Base-by-base conservation (phyloP, 768 basidiomycete genomes). In the Mycena polygramma region DNA sequence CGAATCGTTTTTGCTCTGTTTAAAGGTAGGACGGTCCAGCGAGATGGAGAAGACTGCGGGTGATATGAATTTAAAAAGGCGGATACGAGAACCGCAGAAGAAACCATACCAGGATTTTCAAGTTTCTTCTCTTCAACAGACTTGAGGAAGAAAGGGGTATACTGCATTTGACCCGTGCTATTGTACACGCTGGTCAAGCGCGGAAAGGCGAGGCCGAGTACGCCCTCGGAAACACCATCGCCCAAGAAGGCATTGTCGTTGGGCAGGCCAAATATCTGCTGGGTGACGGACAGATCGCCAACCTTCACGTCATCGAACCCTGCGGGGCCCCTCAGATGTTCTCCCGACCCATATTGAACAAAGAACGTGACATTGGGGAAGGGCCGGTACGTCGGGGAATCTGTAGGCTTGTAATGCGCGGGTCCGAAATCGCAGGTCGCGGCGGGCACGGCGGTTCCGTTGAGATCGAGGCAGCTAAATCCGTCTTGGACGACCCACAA, bases 391-490 rank as follows among this genome's bases (percentile, higher is more conserved):
- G 45, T 46, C 17, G 24, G 24, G 26, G 26, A 30, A 11, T 24
- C 52, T 13, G 26, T 11, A 9, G 52, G 24, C 26, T 53, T 26
- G 26, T 30, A 53, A 7, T 15, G 24, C 13, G 52, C 26, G 13
- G 52, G 52, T 14, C 52, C 52, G 51, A 52, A 52, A 26, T 52
- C 26, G 51, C 51, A 52, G 6, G 14, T 30, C 26, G 24, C 0
- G 11, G 51, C 24, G 2, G 51, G 51, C 2, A 52, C 51, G 14
- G 51, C 51, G 51, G 51, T 52, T 30, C 26, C 26, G 14, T 52
- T 52, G 24, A 52, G 26, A 52, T 52, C 51, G 15, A 52, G 17
- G 51, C 51, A 52, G 30, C 51, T 52, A 24, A 52, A 52, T 30
- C 51, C 51, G 10, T 26, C 24, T 4, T 52, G 51, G 4, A 30